Base-by-base conservation (phyloP, 2,329 filamentous ascomycete species). In the Fusarium hainanense region DNA sequence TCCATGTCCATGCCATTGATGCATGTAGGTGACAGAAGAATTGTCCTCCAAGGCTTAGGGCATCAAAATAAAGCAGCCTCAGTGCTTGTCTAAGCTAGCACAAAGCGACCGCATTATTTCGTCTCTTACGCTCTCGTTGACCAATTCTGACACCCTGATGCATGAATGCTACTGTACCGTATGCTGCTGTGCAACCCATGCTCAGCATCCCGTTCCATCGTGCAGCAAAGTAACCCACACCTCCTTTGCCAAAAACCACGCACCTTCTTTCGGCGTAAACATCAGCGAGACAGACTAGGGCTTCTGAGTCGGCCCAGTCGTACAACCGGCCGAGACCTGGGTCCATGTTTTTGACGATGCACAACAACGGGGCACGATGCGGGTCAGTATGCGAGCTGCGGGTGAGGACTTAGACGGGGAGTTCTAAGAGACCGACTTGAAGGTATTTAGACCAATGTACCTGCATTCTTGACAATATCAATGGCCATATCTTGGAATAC, bases 251-350 rank as follows among this genome's bases (percentile, higher is more conserved):
- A 63, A 55, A 70, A 68, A 68, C 58, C 68, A 42, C 68, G 68
- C 68, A 67, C 54, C 51, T 52, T 54, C 47, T 51, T 42, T 50
- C 30, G 62, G 55, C 28, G 21, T 40, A 44, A 43, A 34, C n/a
- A 58, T 18, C 20, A 66, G 69, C 20, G 51, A 66, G 51, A 42
- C 48, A 50, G 42, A 62, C 60, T 70, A 55, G 63, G 40, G 63
- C 51, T 65, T 70, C 49, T 47, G 50, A 54, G 51, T 68, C 68
- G 58, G 58, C n/a, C 46, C 50, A 70, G 68, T 70, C 50, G 60
- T 63, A 68, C 49, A 70, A 65, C 68, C 68, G 63, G 68, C 68
- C 68, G 68, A 71, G 68, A 70, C 68, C 64, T 63, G 47, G 47
- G 58, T 52, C 54, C 40, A 55, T 54, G 43, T 51, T 46, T 43